A percentile compares a stretch with the other conserved stretches of the same genome.
Evolutionary conservation across 805 yeast species (phyloP).

Genomic region (Wickerhamiella nectarea): DNA sequence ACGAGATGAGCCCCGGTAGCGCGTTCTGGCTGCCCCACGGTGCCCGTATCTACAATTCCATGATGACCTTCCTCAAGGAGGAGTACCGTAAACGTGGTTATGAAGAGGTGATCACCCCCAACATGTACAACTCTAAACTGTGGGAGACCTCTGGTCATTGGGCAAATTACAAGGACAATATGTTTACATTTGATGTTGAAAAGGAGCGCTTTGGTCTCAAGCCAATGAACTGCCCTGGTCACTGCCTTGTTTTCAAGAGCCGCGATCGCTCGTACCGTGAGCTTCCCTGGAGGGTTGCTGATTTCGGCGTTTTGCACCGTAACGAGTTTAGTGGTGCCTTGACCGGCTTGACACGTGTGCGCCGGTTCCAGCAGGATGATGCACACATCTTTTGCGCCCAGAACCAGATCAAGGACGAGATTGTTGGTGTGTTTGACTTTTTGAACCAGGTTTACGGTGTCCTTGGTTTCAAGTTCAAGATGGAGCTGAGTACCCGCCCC

Average conservation of each 20-base stretch:
- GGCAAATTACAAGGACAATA: slow-evolving; percentile 94
- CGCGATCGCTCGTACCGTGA: slow-evolving; percentile 94
- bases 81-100: slow-evolving; percentile 91
- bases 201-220: slow-evolving; percentile 89
- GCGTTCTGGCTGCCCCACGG: slow-evolving; percentile 99
- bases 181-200: slow-evolving; percentile 94
- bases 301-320: slow-evolving; percentile 93
- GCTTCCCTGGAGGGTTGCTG: slow-evolving; percentile 97
- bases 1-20: slow-evolving; percentile 95
- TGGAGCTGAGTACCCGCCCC: slow-evolving; percentile 96
- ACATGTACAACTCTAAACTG: slow-evolving; percentile 91
- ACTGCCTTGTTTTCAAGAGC: slow-evolving; percentile 81
- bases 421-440: slow-evolving; percentile 73
- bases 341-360: slow-evolving; percentile 88
- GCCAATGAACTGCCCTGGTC: slow-evolving; percentile 97
- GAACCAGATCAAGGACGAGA: slow-evolving; percentile 81
- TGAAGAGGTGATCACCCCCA: slow-evolving; percentile 97
- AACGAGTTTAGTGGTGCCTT: slow-evolving; percentile 93
- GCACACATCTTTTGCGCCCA: slow-evolving; percentile 94
- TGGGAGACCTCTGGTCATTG: slow-evolving; percentile 99
- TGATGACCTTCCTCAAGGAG: slow-evolving; percentile 61
- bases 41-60: slow-evolving; percentile 85
- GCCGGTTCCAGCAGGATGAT: slow-evolving; percentile 98
- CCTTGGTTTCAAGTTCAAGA: slow-evolving; percentile 88
- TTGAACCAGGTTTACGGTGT: slow-evolving; percentile 74